A percentile compares a stretch with the other conserved stretches of the same genome.
Conservation (phyloP, 2,329 filamentous ascomycete genomes). For the Paradendryphiella salina region DNA sequence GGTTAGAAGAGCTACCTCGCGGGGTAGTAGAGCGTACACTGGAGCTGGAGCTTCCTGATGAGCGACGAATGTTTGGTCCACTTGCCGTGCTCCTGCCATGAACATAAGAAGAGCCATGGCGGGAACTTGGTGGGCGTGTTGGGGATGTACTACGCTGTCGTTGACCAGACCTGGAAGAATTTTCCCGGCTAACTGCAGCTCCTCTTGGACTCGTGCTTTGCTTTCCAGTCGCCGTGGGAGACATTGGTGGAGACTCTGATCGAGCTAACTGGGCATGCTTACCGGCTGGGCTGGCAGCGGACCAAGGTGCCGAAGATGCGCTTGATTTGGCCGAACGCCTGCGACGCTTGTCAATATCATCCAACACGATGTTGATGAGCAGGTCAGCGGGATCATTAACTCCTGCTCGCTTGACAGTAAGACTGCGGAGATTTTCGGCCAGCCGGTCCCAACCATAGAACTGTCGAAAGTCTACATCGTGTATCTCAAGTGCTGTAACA, state of each 20-base stretch:
- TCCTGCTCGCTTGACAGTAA: constrained; percentile 84
- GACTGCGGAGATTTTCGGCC: constrained; percentile 85
- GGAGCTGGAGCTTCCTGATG: constrained; percentile 92
- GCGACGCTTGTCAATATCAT: constrained; percentile 92
- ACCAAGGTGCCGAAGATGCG: constrained; percentile 73
- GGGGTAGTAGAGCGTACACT: constrained; percentile 60
- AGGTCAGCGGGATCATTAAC: constrained; percentile 90
- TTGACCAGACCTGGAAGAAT: constrained; percentile 48
- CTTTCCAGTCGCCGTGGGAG: constrained; percentile 44
- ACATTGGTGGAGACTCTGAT: constrained; percentile 64
- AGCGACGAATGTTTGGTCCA: constrained; percentile 74
- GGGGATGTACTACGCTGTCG: constrained; percentile 80
- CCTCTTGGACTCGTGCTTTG: constrained; percentile 56
- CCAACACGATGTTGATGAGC: constrained; percentile 87
- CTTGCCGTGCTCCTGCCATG: constrained; percentile 60
- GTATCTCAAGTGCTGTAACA: constrained; percentile 87
- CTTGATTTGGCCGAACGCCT: constrained; percentile 85
- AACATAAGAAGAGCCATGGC: constrained; percentile 66
- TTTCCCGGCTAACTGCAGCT: constrained; percentile 60
- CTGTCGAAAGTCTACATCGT: constrained; percentile 92
- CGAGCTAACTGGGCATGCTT: constrained; percentile 68
- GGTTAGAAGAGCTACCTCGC: constrained; percentile 74
- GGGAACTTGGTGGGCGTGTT: constrained; percentile 72
- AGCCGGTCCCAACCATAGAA: constrained; percentile 97
- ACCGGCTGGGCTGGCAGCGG: constrained; percentile 62